Conservation (phyloP, 2,329 filamentous ascomycete genomes). For the Trichothecium roseum region DNA sequence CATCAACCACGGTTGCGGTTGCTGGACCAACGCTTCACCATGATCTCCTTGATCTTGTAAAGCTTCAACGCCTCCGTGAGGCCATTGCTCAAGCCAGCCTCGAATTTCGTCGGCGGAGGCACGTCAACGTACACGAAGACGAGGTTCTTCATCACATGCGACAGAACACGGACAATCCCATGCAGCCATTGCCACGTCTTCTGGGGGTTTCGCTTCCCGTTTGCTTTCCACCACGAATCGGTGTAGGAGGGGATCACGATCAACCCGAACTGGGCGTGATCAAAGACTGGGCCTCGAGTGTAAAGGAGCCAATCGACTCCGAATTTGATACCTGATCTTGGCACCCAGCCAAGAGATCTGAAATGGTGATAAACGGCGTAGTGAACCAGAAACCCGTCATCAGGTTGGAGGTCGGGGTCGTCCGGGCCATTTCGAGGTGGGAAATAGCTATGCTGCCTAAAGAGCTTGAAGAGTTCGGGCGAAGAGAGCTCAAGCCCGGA, state of each 20-base stretch:
- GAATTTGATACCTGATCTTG: constrained; percentile 88
- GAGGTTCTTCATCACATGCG: constrained; percentile 81
- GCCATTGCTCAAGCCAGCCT: constrained; percentile 36
- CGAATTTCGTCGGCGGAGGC: constrained; percentile 51
- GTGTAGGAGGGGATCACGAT: constrained; percentile 76
- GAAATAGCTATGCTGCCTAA: constrained; percentile 60
- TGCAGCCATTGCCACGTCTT: constrained; percentile 76
- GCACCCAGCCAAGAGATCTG: constrained; percentile 88
- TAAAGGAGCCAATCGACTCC: constrained; percentile 93
- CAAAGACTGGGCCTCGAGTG: constrained; percentile 83
- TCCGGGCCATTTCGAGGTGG: constrained; percentile 38
- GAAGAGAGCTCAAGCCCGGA: constrained; percentile 36
- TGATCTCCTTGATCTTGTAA: constrained; percentile 73
- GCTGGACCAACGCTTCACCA: constrained; percentile 72
- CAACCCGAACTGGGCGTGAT: constrained; percentile 88
- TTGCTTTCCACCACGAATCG: constrained; percentile 58
- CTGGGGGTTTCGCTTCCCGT: constrained; percentile 36
- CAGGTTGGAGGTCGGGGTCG: constrained; percentile 45
- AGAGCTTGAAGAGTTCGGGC: constrained; percentile 52
- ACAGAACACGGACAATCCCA: constrained; percentile 78
- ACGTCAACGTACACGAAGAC: constrained; percentile 88
- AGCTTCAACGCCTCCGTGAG: constrained; percentile 52
- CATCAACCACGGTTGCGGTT: constrained; percentile 50
- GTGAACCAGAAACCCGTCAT: constrained; percentile 76
- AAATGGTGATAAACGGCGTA: constrained; percentile 96